A percentile compares a stretch with the other conserved stretches of the same genome.
Evolutionary conservation across 2,329 filamentous ascomycete genomes (phyloP).

Genomic region (Ophiostoma sp.): DNA sequence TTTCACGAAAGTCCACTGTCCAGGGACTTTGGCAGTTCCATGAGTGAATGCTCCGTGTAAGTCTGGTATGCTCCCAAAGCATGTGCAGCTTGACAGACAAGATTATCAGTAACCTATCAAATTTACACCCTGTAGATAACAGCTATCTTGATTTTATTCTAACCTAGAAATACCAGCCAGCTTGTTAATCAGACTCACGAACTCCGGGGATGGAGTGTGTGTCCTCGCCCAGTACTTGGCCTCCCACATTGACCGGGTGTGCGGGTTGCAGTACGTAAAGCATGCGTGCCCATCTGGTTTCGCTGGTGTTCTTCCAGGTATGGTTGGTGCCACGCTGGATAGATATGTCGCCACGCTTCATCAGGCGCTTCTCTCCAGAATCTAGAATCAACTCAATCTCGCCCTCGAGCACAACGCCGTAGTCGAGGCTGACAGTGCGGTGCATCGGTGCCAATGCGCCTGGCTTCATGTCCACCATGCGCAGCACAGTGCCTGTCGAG

Average conservation of each 20-base stretch:
- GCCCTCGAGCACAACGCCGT: constrained; percentile 38
- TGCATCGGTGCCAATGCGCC: constrained; percentile 28
- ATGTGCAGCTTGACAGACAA: too few species aligned
- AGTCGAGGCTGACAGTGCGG: constrained; percentile 31
- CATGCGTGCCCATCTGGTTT: constrained; percentile 49
- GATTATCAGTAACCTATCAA: too few species aligned
- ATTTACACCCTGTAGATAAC: too few species aligned
- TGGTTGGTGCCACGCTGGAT: constrained; percentile 50
- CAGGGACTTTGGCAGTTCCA: too few species aligned
- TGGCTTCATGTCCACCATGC: constrained; percentile 30
- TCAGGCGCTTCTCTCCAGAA: constrained; percentile 42
- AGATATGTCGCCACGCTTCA: constrained; percentile 47
- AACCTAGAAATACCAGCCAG: too few species aligned
- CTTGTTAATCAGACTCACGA: not conserved
- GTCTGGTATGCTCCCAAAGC: too few species aligned
- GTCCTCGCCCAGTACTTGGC: not conserved
- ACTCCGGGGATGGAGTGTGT: constrained; percentile 1
- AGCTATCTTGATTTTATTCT: too few species aligned
- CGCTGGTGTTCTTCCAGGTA: constrained; percentile 45
- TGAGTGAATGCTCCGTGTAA: too few species aligned
- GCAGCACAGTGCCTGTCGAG: constrained; percentile 24
- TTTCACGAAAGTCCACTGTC: too few species aligned
- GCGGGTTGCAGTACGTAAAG: constrained; percentile 38
- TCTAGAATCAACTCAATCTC: constrained; percentile 42
- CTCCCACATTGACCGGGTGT: not conserved